Percentiles rank a stretch among this genome's conserved stretches.
These are phyloP conservation scores for Sarcomyxa edulis DNA, from an alignment of 768 basidiomycete species.

Conservation along the genomic window DNA sequence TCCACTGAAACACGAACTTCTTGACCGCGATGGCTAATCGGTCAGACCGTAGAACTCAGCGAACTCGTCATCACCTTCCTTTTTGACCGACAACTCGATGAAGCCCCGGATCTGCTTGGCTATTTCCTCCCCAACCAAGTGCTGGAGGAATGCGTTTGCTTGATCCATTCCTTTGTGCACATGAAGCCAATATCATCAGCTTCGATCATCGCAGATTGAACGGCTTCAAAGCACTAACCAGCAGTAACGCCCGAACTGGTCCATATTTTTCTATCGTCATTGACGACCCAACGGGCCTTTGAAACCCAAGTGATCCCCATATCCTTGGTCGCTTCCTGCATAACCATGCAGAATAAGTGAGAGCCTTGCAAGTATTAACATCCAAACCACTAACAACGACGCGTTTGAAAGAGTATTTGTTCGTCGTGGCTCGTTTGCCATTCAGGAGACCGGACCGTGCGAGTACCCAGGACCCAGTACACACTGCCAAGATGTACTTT, in stretches of 20 bases:
- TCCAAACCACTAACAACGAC: constrained; percentile 16
- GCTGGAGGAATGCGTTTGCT: constrained; percentile 26
- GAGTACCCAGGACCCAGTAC: constrained; percentile 27
- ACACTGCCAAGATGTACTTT: constrained; percentile 28
- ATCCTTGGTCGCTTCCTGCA: constrained; percentile 16
- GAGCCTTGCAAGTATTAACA: not conserved
- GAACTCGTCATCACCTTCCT: constrained; percentile 21
- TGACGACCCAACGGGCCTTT: constrained; percentile 30
- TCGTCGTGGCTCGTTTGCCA: constrained; percentile 30
- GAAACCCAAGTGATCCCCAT: constrained; percentile 26
- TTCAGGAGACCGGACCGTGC: constrained; percentile 26
- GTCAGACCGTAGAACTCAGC: constrained; percentile 19
- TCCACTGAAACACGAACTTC: too few relatives aligned
- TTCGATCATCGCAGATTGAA: constrained; percentile 6
- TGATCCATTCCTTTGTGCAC: constrained; percentile 29
- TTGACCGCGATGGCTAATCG: too few relatives aligned
- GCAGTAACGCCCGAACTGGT: constrained; percentile 31
- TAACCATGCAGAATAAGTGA: not conserved
- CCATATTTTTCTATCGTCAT: constrained; percentile 32
- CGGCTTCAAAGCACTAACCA: constrained; percentile 15
- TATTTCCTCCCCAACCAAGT: constrained; percentile 18
- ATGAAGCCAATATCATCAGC: constrained; percentile 21
- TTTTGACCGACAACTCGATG: constrained; percentile 16
- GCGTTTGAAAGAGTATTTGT: constrained; percentile 23
- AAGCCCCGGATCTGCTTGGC: constrained; percentile 11